These are phyloP conservation scores for Schoenoplectus triqueter DNA, from an alignment of 202 grass and related monocot species.

Conservation along the genomic window DNA sequence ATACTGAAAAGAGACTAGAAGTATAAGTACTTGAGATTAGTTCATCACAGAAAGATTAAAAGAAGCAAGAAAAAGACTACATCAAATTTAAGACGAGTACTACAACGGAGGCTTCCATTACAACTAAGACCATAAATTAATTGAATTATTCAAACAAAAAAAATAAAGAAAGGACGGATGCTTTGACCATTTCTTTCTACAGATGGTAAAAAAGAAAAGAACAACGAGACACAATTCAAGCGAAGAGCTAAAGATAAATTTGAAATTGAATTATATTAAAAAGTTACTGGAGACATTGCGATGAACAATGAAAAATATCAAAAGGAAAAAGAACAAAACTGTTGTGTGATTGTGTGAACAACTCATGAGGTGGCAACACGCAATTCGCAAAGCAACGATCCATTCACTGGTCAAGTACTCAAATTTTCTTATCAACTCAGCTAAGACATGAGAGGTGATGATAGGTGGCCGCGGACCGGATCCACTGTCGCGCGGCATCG, in stretches of 20 bases:
- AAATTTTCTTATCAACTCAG: constrained; percentile 35
- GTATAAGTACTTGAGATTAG: neutral
- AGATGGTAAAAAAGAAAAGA: neutral
- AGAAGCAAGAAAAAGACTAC: neutral
- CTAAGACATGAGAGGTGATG: neutral
- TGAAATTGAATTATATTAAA: neutral
- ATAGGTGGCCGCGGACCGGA: too few relatives aligned
- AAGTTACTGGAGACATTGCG: neutral
- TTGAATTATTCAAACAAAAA: neutral
- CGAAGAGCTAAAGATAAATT: neutral
- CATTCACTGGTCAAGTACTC: neutral
- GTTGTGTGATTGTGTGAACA: neutral
- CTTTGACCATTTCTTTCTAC: neutral
- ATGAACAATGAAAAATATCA: neutral
- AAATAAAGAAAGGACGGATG: neutral
- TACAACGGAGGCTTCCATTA: neutral
- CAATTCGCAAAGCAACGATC: neutral
- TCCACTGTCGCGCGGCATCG: too few relatives aligned
- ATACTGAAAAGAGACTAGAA: neutral
- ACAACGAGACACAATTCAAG: neutral
- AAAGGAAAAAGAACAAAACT: constrained; percentile 16
- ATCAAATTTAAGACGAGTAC: neutral
- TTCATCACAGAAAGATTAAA: neutral
- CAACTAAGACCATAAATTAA: neutral
- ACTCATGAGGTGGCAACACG: constrained; percentile 11